These are phyloP conservation scores for Tetraselmis chui DNA, from an alignment of 139 green algal species.

Conservation along the genomic window DNA sequence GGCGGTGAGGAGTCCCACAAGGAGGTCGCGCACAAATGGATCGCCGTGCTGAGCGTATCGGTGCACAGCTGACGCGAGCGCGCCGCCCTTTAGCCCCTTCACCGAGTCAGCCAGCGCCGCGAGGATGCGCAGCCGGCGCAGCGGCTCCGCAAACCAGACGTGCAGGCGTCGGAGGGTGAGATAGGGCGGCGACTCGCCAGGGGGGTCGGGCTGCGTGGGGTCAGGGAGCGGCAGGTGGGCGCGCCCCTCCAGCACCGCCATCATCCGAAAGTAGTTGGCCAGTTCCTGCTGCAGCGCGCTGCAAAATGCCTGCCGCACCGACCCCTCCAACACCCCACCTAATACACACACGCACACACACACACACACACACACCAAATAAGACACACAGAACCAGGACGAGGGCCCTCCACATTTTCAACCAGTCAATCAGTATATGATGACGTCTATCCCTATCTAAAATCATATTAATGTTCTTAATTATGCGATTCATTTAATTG, in stretches of 20 bases:
- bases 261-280: constrained; percentile 70
- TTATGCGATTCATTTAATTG: too few species aligned
- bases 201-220: constrained; percentile 15
- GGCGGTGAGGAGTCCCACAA: constrained; percentile 45
- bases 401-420: too few species aligned
- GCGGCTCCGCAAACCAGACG: constrained; percentile 79
- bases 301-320: constrained; percentile 65
- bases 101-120: constrained; percentile 57
- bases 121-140: constrained; percentile 67
- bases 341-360: too few species aligned
- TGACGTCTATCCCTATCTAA: too few species aligned
- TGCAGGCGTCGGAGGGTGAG: constrained; percentile 75
- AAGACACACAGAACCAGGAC: too few species aligned
- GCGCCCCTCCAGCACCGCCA: constrained; percentile 81
- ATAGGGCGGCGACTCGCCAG: constrained; percentile 23
- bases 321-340: too few species aligned
- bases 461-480: too few species aligned
- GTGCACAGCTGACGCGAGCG: constrained; percentile 60
- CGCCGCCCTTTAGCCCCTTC: constrained; percentile 44
- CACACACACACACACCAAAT: too few species aligned
- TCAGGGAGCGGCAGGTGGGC: constrained; percentile 26
- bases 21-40: constrained; percentile 46
- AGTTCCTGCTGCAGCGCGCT: constrained; percentile 57
- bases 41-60: constrained; percentile 66
- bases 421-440: too few species aligned